Conservation (phyloP, 78 protist species). For the Dictyostelium firmibasis region DNA sequence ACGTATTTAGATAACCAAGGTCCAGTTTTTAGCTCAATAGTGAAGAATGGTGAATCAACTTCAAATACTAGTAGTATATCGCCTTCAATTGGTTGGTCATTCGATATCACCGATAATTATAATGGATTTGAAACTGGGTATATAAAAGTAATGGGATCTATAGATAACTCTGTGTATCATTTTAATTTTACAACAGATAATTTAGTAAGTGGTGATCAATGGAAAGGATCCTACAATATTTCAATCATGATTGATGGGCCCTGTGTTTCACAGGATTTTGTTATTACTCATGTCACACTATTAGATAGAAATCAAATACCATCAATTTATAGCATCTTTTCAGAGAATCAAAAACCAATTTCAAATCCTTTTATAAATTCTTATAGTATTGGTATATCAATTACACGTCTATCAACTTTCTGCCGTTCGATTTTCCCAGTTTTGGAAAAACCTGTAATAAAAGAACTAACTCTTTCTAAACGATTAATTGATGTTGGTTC, state of each 20-base stretch:
- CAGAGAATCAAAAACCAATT: neutral
- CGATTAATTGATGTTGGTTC: neutral
- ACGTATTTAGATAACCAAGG: neutral
- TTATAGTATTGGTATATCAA: neutral
- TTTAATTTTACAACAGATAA: neutral
- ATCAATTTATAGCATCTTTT: neutral
- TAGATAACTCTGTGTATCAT: neutral
- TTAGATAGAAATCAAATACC: neutral
- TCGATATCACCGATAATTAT: neutral
- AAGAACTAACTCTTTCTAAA: neutral
- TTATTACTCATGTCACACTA: neutral
- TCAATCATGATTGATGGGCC: neutral
- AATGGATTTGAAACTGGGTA: neutral
- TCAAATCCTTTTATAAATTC: slow-evolving; percentile 1
- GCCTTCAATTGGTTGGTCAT: neutral
- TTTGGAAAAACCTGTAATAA: neutral
- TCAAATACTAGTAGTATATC: no score
- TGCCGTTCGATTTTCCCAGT: neutral
- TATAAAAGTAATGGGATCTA: neutral
- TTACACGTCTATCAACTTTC: neutral
- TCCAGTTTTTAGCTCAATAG: neutral
- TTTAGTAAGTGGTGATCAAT: neutral
- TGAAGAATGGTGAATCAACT: neutral
- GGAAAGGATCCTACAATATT: neutral
- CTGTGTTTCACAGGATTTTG: neutral